Evolutionary conservation across 192 early-diverging fungal species (phyloP), one percentile per base, ranked within the genome.

Genomic region (Coemansia sp.): DNA sequence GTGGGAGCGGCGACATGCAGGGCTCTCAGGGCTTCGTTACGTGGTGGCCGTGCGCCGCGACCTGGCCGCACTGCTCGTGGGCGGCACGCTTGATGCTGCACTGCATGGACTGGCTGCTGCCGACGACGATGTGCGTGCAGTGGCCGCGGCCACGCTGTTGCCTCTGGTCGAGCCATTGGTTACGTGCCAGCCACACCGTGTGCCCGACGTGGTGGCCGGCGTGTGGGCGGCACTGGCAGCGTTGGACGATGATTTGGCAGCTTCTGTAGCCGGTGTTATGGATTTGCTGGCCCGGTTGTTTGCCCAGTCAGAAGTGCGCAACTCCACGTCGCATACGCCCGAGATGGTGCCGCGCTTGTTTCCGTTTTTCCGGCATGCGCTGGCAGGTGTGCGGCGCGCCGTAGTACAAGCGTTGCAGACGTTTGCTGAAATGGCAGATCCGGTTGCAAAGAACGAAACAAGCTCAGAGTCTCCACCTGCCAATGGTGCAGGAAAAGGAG

Each of bases 41-140:
- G 87, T 93, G 35, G 91, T 96, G 51, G 96, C 94, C 11, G 95
- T 97, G 10, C 84, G 94, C 37, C 85, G 84, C 43, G 95, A 98
- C 74, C 71, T 98, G 22, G 89, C 96, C 2, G 83, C 86, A 8
- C 74, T 88, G 35, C 79, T 97, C 53, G 81, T 95, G 41, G 82
- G 76, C 45, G 89, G 84, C 9, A 88, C 91, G 12, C 84, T 90
- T 10, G 90, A 82, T 29, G 96, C 95, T 0, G 92, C 97, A 22
- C 82, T 98, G 10, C 77, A 88, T 17, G 97, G 93, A 1, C 74
- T 99, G 29, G 86, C 86, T 27, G 93, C 95, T 57, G 73, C 76
- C 45, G 94, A 99, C 74, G 97, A 99, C 70, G 96, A 98, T 69
- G 96, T 99, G 19, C 87, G 96, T 3, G 88, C 92, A 9, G 95